Percentiles rank a stretch among this genome's conserved stretches.
phyloP scores from a whole-genome alignment of 1,284 basidiomycete genomes.

The Fistulina hepatica region DNA sequence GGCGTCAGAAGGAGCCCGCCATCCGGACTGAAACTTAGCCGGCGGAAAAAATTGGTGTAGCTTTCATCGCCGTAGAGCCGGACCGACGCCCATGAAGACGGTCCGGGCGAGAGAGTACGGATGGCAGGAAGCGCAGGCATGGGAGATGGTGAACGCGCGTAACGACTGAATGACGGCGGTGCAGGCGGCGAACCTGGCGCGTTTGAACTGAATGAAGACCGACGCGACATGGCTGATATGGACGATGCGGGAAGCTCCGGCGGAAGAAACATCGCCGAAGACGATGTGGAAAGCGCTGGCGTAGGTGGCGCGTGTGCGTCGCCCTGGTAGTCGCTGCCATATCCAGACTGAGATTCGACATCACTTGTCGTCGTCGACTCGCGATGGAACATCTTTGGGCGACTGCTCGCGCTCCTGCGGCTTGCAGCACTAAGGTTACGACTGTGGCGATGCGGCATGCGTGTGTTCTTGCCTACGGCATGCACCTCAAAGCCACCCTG shows the following conservation, averaged over 20 bases:
- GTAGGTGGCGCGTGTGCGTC: conserved; percentile 25
- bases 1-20: conserved; percentile 90
- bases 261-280: conserved; percentile 61
- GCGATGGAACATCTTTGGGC: conserved; percentile 50
- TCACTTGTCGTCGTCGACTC: conserved; percentile 63
- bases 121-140: conserved; percentile 87
- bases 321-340: conserved; percentile 37
- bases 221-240: conserved; percentile 59
- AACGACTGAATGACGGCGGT: conserved; percentile 51
- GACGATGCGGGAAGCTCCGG: too few relatives aligned
- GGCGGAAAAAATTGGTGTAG: conserved; percentile 92
- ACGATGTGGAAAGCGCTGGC: conserved; percentile 45
- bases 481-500: conserved; percentile 78
- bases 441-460: conserved; percentile 57
- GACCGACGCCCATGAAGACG: conserved; percentile 28
- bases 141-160: conserved; percentile 81
- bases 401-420: conserved; percentile 25
- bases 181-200: conserved; percentile 54
- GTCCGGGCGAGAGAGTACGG: conserved; percentile 43
- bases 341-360: conserved; percentile 46
- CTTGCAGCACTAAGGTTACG: conserved; percentile 54
- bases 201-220: conserved; percentile 82
- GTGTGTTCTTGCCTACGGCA: conserved; percentile 71
- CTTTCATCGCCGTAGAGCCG: conserved; percentile 91
- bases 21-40: conserved; percentile 90